Evolutionary conservation across 1,284 basidiomycete species (phyloP).

Genomic region (Fomitopsis palustris): DNA sequence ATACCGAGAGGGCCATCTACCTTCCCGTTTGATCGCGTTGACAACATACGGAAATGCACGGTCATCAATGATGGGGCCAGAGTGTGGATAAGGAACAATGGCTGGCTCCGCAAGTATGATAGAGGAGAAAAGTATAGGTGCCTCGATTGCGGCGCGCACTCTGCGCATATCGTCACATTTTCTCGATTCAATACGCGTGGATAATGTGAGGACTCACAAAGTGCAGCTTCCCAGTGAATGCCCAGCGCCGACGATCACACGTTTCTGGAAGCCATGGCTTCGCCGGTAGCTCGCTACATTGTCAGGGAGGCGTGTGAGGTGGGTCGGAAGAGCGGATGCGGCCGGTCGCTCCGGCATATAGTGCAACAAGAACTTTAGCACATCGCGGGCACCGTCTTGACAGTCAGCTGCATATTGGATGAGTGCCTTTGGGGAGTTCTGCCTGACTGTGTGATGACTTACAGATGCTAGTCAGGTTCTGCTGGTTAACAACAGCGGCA

Average conservation of each 20-base stretch:
- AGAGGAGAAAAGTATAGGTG: slow-evolving; percentile 68
- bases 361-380: slow-evolving; percentile 39
- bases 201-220: neutral
- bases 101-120: slow-evolving; percentile 82
- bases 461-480: slow-evolving; percentile 40
- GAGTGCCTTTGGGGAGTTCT: neutral
- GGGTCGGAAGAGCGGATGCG: neutral
- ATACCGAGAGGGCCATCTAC: slow-evolving; percentile 61
- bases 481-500: slow-evolving; percentile 42
- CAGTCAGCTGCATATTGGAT: slow-evolving; percentile 34
- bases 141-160: slow-evolving; percentile 54
- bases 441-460: slow-evolving; percentile 9
- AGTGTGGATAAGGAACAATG: slow-evolving; percentile 38
- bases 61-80: slow-evolving; percentile 1
- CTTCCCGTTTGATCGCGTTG: slow-evolving; percentile 58
- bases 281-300: neutral
- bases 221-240: neutral
- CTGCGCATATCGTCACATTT: slow-evolving; percentile 29
- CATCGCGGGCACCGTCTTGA: slow-evolving; percentile 43
- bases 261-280: neutral
- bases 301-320: neutral
- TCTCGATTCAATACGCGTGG: neutral
- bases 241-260: neutral
- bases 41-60: slow-evolving; percentile 20
- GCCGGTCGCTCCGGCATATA: slow-evolving; percentile 27